Conservation (phyloP, 768 basidiomycete species). For the Naganishia friedmannii region DNA sequence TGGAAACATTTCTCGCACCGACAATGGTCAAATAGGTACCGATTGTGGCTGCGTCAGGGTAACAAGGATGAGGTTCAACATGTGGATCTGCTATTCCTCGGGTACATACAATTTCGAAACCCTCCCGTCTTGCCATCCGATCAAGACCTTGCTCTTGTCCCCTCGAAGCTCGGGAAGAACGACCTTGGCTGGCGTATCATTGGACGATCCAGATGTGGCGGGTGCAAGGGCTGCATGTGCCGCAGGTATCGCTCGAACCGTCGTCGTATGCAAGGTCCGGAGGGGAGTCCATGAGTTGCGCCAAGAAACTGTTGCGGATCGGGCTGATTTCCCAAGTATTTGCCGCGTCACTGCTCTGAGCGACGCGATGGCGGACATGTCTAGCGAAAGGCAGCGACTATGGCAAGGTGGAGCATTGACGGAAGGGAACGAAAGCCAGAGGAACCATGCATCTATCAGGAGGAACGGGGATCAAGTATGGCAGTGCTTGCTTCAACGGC, state of each 20-base stretch:
- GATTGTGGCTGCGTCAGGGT: slow-evolving; percentile 59
- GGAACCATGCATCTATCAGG: too few relatives aligned
- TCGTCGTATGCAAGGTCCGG: not conserved
- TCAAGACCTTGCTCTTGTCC: slow-evolving; percentile 17
- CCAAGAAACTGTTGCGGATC: not conserved
- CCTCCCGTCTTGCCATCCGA: slow-evolving; percentile 26
- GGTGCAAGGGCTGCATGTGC: not conserved
- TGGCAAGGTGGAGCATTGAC: too few relatives aligned
- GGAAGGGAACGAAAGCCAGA: too few relatives aligned
- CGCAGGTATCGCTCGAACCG: not conserved
- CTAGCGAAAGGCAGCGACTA: not conserved
- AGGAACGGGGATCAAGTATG: too few relatives aligned
- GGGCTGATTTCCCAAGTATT: not conserved
- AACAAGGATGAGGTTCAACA: not conserved
- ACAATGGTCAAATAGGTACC: slow-evolving; percentile 92
- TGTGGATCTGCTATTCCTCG: not conserved
- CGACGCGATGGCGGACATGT: not conserved
- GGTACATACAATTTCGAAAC: slow-evolving; percentile 26
- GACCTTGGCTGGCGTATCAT: not conserved
- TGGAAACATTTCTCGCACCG: slow-evolving; percentile 84
- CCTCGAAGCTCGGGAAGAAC: not conserved
- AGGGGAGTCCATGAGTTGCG: not conserved
- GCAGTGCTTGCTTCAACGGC: too few relatives aligned
- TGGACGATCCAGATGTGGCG: not conserved
- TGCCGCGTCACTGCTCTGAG: not conserved